phyloP scores from a whole-genome alignment of 164 flowering plant species.

The Annona cherimola region DNA sequence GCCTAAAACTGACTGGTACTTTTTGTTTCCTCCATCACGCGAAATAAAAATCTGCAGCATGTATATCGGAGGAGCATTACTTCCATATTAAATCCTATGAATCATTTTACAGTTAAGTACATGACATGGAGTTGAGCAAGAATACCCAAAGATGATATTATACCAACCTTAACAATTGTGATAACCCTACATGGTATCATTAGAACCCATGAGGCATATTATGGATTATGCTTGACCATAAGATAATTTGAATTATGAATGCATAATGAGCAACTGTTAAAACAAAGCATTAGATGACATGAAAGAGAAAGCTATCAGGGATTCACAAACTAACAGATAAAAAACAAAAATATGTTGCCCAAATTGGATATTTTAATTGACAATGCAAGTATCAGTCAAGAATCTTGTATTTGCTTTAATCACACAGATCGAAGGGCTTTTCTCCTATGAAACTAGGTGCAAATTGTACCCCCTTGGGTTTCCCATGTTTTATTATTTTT shows the following conservation, averaged over 20 bases:
- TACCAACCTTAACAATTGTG: background rate
- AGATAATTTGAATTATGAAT: background rate
- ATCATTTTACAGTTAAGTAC: background rate
- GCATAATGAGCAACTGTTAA: background rate
- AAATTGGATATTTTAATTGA: background rate
- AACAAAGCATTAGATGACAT: background rate
- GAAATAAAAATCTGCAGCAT: conserved; percentile 84
- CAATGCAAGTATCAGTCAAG: too few species aligned
- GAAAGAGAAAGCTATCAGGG: too few species aligned
- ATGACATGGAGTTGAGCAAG: background rate
- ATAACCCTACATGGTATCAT: background rate
- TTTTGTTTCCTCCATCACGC: conserved; percentile 84
- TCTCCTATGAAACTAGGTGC: too few species aligned
- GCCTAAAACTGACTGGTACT: conserved; percentile 85
- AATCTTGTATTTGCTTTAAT: too few species aligned
- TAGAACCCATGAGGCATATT: background rate
- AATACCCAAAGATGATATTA: background rate
- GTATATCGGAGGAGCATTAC: background rate
- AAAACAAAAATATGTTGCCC: background rate
- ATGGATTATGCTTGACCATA: background rate
- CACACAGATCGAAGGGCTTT: too few species aligned
- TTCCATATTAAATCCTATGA: background rate
- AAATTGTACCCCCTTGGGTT: too few species aligned
- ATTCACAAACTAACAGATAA: background rate
- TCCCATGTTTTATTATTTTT: too few species aligned